Evolutionary conservation across 352 stramenopile species (phyloP).

Genomic region (Aphanomyces stellatus): DNA sequence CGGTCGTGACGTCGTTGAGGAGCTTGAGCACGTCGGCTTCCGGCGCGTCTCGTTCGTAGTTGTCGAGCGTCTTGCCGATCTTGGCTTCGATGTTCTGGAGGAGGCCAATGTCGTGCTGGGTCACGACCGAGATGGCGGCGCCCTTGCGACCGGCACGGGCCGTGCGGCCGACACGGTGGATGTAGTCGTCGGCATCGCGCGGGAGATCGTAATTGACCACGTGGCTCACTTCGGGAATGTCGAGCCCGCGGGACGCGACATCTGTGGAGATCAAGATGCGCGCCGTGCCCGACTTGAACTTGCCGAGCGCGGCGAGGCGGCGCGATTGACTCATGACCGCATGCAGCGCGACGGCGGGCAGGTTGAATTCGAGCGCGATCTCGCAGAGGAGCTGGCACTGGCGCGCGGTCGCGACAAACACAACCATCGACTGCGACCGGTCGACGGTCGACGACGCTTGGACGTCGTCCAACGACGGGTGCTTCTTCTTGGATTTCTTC

Average conservation of each 20-base stretch:
- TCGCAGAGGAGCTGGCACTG: constrained; percentile 92
- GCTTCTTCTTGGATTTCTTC: constrained; percentile 32
- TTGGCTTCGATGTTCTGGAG: constrained; percentile 93
- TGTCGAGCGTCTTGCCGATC: constrained; percentile 85
- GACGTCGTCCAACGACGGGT: constrained; percentile 22
- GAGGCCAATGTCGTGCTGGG: constrained; percentile 90
- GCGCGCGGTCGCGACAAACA: constrained; percentile 97
- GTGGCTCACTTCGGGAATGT: constrained; percentile 94
- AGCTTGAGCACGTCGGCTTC: constrained; percentile 94
- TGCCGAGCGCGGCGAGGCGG: constrained; percentile 90
- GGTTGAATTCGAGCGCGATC: constrained; percentile 88
- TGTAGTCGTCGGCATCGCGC: constrained; percentile 93
- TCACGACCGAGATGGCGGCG: constrained; percentile 91
- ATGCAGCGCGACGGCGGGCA: constrained; percentile 93
- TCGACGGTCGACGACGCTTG: constrained; percentile 6
- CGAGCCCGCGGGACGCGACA: constrained; percentile 93
- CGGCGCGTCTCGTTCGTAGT: constrained; percentile 63
- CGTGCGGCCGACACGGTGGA: constrained; percentile 96
- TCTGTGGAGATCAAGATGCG: constrained; percentile 96
- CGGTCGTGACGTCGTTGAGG: constrained; percentile 93
- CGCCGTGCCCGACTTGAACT: constrained; percentile 93
- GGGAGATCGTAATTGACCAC: constrained; percentile 98
- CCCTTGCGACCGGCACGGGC: constrained; percentile 87
- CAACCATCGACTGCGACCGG: constrained; percentile 82
- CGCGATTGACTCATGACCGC: constrained; percentile 93